These are phyloP conservation scores for Aureobasidium melanogenum DNA, from an alignment of 2,329 filamentous ascomycete species.

Conservation along the genomic window DNA sequence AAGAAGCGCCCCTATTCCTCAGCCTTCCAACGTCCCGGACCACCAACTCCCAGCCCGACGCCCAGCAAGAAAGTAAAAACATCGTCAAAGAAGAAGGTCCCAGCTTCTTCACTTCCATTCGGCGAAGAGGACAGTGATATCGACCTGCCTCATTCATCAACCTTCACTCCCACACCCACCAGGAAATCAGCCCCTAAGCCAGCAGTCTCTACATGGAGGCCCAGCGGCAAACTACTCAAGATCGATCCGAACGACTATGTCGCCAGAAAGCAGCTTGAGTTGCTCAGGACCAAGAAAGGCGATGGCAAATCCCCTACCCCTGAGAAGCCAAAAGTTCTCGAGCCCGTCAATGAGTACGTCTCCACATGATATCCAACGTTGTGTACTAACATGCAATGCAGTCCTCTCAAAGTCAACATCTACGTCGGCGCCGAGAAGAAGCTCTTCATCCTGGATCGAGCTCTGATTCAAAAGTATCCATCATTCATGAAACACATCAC, in stretches of 20 bases:
- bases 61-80: neutral
- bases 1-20: neutral
- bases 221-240: neutral
- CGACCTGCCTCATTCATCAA: neutral
- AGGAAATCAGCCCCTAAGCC: neutral
- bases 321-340: neutral
- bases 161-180: neutral
- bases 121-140: neutral
- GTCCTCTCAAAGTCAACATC: constrained; percentile 4
- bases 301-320: neutral
- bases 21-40: neutral
- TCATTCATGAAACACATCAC: neutral
- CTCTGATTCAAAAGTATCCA: neutral
- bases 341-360: neutral
- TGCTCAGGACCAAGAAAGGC: neutral
- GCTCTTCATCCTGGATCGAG: neutral
- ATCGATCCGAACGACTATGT: neutral
- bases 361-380: too few species aligned
- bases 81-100: neutral
- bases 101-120: neutral
- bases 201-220: neutral
- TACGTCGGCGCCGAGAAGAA: neutral
- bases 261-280: neutral
- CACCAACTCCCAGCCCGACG: neutral
- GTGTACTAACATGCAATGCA: neutral